Evolutionary conservation across 192 early-diverging fungal genomes (phyloP).

Genomic region (Backusella parvicylindrica): DNA sequence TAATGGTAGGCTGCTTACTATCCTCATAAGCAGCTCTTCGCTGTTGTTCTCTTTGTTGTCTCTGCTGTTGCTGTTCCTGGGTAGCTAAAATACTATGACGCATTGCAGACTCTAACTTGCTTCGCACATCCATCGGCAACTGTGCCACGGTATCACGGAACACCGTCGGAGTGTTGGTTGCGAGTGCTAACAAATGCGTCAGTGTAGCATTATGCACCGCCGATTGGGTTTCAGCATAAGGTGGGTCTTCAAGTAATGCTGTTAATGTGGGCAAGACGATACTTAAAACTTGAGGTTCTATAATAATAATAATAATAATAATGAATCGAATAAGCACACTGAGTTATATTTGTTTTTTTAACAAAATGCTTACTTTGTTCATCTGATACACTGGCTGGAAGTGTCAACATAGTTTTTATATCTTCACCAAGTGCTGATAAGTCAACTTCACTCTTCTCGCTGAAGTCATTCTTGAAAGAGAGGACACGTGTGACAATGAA

Average conservation of each 20-base stretch:
- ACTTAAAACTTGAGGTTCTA: constrained; percentile 35
- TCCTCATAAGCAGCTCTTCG: constrained; percentile 12
- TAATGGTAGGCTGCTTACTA: constrained; percentile 39
- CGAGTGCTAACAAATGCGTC: constrained; percentile 40
- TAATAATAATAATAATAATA: neutral
- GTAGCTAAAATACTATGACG: constrained; percentile 41
- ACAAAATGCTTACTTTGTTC: constrained; percentile 37
- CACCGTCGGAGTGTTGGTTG: constrained; percentile 31
- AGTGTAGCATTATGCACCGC: constrained; percentile 38
- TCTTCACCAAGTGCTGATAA: constrained; percentile 41
- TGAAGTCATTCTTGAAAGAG: constrained; percentile 3
- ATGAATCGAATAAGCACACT: neutral
- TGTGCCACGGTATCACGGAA: constrained; percentile 40
- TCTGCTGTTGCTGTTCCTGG: constrained; percentile 39
- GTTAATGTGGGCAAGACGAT: constrained; percentile 47
- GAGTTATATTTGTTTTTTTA: neutral
- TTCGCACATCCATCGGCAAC: constrained; percentile 35
- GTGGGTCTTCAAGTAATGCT: constrained; percentile 31
- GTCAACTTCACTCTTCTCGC: constrained; percentile 19
- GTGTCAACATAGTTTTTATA: constrained; percentile 43
- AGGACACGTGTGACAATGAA: constrained; percentile 23
- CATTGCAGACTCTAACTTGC: constrained; percentile 47
- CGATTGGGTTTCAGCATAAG: neutral
- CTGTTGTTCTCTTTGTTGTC: constrained; percentile 32
- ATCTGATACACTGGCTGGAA: constrained; percentile 34